phyloP scores from a whole-genome alignment of 2,329 filamentous ascomycete species.

The Rhinocladiella similis region DNA sequence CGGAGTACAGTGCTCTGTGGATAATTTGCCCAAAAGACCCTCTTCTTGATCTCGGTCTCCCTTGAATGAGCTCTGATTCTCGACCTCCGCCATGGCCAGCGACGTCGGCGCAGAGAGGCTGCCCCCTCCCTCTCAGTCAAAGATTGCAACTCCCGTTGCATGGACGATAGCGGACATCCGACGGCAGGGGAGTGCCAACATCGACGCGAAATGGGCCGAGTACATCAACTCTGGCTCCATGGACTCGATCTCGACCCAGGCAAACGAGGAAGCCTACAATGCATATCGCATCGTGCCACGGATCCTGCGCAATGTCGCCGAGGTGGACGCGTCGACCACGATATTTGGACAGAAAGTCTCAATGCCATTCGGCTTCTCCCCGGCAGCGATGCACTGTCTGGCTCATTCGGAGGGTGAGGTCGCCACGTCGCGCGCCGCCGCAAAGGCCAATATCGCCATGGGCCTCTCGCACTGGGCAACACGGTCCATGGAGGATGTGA shows the following conservation, averaged over 20 bases:
- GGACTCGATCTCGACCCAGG: neutral
- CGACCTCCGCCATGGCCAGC: too few species aligned
- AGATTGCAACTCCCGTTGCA: too few species aligned
- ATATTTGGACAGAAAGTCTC: slow-evolving; percentile 36
- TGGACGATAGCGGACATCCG: too few species aligned
- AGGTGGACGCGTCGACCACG: slow-evolving; percentile 37
- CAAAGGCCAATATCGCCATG: slow-evolving; percentile 46
- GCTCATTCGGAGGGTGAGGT: slow-evolving; percentile 47
- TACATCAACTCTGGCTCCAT: neutral
- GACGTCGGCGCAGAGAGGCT: too few species aligned
- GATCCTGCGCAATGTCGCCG: slow-evolving; percentile 41
- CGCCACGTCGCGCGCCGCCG: slow-evolving; percentile 50
- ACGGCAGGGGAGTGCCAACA: too few species aligned
- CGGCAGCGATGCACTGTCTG: slow-evolving; percentile 37
- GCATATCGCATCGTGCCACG: slow-evolving; percentile 42
- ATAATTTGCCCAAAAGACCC: too few species aligned
- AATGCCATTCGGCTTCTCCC: slow-evolving; percentile 44
- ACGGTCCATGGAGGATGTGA: slow-evolving; percentile 47
- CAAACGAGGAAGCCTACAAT: neutral
- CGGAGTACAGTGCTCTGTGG: too few species aligned
- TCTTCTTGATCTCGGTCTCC: too few species aligned
- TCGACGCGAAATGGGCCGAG: neutral
- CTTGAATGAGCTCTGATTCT: too few species aligned
- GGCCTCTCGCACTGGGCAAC: slow-evolving; percentile 51
- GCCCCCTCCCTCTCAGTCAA: too few species aligned